phyloP scores from a whole-genome alignment of 768 basidiomycete species.

The Suillus luteus region DNA sequence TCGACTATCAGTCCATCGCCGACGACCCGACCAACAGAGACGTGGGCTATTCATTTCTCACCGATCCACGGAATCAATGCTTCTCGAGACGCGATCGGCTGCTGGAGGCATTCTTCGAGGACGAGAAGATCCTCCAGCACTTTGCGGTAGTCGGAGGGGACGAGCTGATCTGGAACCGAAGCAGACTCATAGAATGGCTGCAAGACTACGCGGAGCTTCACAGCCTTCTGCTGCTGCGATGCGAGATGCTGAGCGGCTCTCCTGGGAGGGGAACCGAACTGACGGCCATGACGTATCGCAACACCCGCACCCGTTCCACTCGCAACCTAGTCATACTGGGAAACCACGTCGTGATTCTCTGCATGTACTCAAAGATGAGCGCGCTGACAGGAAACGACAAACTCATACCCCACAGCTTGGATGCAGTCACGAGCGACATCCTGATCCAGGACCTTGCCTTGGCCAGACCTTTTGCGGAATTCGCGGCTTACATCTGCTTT shows the following conservation, averaged over 20 bases:
- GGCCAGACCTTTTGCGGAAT: constrained; percentile 22
- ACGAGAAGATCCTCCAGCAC: too few species aligned
- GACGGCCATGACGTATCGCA: background rate
- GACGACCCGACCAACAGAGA: too few species aligned
- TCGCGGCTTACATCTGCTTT: constrained; percentile 9
- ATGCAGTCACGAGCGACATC: constrained; percentile 26
- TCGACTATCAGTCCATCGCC: too few species aligned
- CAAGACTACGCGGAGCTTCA: too few species aligned
- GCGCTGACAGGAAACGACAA: constrained; percentile 19
- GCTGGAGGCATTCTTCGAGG: too few species aligned
- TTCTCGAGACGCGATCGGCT: too few species aligned
- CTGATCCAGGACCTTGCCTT: constrained; percentile 31
- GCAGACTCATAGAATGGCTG: too few species aligned
- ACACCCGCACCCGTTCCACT: constrained; percentile 1
- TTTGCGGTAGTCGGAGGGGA: too few species aligned
- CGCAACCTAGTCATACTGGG: constrained; percentile 22
- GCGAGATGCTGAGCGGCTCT: background rate
- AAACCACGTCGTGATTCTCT: constrained; percentile 16
- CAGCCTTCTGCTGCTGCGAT: too few species aligned
- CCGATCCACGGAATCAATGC: too few species aligned
- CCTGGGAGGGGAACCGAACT: background rate
- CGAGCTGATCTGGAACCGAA: too few species aligned
- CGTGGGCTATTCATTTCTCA: too few species aligned
- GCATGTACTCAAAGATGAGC: constrained; percentile 21
- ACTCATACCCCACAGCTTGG: constrained; percentile 31